Conservation (phyloP, 352 stramenopile genomes). For the Globisporangium echinulatum region DNA sequence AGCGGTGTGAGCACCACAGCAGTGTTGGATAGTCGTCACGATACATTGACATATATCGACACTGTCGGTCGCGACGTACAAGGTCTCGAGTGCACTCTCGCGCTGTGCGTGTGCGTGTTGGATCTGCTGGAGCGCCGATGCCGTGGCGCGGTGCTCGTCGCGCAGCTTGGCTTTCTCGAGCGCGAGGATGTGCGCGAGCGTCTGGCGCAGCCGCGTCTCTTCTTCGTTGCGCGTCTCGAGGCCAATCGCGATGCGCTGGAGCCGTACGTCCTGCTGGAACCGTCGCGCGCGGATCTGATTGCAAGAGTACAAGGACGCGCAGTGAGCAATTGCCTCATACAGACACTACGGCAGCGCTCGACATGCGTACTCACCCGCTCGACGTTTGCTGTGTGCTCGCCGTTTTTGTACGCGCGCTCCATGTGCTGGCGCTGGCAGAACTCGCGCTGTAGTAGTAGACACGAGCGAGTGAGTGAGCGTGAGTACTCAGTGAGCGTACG, state of each 20-base stretch:
- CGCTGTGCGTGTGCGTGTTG: slow-evolving; percentile 53
- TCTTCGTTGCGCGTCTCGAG: slow-evolving; percentile 57
- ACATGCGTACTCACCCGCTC: slow-evolving; percentile 29
- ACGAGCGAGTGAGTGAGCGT: neutral
- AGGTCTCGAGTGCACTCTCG: slow-evolving; percentile 57
- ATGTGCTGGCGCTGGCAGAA: slow-evolving; percentile 52
- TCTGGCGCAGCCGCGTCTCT: slow-evolving; percentile 59
- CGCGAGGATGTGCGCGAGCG: slow-evolving; percentile 54
- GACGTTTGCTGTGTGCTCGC: slow-evolving; percentile 55
- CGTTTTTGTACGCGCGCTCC: slow-evolving; percentile 50
- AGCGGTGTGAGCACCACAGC: neutral
- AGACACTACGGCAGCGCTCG: neutral
- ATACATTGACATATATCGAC: no score
- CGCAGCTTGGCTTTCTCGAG: slow-evolving; percentile 64
- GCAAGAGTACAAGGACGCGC: neutral
- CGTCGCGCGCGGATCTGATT: slow-evolving; percentile 46
- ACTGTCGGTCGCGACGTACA: slow-evolving; percentile 20
- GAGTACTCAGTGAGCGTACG: neutral
- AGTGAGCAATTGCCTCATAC: neutral
- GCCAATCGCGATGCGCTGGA: slow-evolving; percentile 57
- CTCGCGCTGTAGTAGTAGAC: slow-evolving; percentile 27
- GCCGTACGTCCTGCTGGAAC: slow-evolving; percentile 61
- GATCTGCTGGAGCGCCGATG: slow-evolving; percentile 42
- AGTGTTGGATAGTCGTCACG: no score
- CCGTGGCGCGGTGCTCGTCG: slow-evolving; percentile 51